Percentiles rank a stretch among this genome's conserved stretches.
Conservation (phyloP, 768 basidiomycete genomes). For the Rhodotorula paludigena region DNA sequence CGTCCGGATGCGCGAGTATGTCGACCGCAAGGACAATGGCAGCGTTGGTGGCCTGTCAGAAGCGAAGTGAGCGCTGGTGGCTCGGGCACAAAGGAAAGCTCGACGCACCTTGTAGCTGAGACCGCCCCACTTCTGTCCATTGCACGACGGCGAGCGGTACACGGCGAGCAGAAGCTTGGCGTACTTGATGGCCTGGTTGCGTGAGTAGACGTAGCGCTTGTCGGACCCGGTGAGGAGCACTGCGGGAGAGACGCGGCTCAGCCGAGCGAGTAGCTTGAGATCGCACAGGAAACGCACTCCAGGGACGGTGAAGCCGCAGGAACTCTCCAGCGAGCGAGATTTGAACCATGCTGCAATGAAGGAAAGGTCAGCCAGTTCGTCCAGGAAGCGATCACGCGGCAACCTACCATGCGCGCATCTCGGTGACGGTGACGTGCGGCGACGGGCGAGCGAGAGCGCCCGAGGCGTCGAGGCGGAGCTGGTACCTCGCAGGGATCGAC, state of each 20-base stretch:
- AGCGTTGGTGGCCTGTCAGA: slow-evolving; percentile 6
- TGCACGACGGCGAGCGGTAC: slow-evolving; percentile 25
- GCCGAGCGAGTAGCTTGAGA: neutral
- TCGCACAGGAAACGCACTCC: slow-evolving; percentile 14
- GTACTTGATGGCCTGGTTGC: slow-evolving; percentile 25
- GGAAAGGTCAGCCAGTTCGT: neutral
- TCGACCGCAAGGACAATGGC: slow-evolving; percentile 30
- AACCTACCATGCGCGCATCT: slow-evolving; percentile 34
- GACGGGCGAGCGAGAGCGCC: slow-evolving; percentile 23
- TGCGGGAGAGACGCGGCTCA: neutral
- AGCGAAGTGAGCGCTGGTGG: neutral
- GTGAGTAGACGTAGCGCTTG: slow-evolving; percentile 19
- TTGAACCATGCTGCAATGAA: slow-evolving; percentile 14
- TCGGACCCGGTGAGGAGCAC: slow-evolving; percentile 21
- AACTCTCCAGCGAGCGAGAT: slow-evolving; percentile 29
- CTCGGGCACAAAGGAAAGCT: neutral
- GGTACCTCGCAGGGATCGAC: slow-evolving; percentile 21
- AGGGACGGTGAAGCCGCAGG: slow-evolving; percentile 31
- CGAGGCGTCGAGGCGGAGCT: slow-evolving; percentile 14
- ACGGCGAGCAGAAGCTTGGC: slow-evolving; percentile 28
- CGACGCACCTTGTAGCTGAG: slow-evolving; percentile 4
- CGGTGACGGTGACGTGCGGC: slow-evolving; percentile 34
- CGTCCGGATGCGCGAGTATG: slow-evolving; percentile 30
- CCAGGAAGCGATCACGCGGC: neutral
- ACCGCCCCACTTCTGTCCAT: neutral